phyloP scores from a whole-genome alignment of 805 yeast species.

The Hanseniaspora opuntiae region DNA sequence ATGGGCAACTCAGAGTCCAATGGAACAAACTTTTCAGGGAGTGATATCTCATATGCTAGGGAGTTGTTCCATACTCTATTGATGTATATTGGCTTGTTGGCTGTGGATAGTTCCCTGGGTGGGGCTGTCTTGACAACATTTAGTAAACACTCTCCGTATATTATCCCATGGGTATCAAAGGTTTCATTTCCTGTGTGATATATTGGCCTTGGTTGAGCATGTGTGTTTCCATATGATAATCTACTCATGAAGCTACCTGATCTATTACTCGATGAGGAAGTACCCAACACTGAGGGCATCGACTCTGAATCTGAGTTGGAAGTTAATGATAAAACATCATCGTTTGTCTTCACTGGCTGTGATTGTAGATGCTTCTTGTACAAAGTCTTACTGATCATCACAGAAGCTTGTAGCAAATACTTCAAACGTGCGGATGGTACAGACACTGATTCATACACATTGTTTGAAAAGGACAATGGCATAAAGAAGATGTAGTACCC shows the following conservation, averaged over 20 bases:
- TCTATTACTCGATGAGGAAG: neutral
- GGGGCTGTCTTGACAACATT: conserved; percentile 32
- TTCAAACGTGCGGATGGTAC: conserved; percentile 26
- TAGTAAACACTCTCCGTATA: conserved; percentile 25
- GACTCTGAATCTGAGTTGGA: conserved; percentile 4
- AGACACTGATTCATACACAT: conserved; percentile 44
- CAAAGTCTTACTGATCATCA: conserved; percentile 8
- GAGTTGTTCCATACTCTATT: conserved; percentile 64
- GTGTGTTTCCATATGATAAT: neutral
- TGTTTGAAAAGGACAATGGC: conserved; percentile 48
- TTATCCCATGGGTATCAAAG: conserved; percentile 11
- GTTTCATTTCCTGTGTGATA: neutral
- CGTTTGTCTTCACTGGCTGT: neutral
- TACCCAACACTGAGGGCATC: neutral
- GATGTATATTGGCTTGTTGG: conserved; percentile 62
- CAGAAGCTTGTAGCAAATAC: conserved; percentile 17
- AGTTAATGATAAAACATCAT: neutral
- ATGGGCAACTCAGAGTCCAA: conserved; percentile 47
- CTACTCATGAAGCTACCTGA: neutral
- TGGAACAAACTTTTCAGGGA: conserved; percentile 56
- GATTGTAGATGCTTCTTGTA: conserved; percentile 1
- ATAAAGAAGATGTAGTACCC: conserved; percentile 59
- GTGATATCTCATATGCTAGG: conserved; percentile 53
- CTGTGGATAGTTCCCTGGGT: conserved; percentile 26
- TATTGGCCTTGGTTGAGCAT: neutral